A percentile compares a stretch with the other conserved stretches of the same genome.
Conservation (phyloP, 345 rosid species). For the Microcos paniculata region DNA sequence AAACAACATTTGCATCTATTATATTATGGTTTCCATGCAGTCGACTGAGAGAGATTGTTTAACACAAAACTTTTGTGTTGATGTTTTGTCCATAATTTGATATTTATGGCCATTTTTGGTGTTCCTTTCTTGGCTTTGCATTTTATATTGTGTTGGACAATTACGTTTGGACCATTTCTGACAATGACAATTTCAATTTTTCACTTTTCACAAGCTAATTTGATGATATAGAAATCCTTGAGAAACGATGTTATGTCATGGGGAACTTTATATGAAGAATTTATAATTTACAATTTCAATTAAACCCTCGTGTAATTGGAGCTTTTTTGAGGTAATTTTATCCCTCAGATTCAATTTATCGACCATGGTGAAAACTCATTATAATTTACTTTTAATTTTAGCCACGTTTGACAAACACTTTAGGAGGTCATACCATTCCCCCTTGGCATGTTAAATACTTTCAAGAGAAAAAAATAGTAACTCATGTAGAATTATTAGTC, state of each 20-base stretch:
- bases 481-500: too few species aligned
- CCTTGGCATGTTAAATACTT: too few species aligned
- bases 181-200: not conserved
- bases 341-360: too few species aligned
- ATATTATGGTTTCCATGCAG: not conserved
- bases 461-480: too few species aligned
- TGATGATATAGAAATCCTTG: not conserved
- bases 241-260: not conserved
- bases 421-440: too few species aligned
- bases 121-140: not conserved
- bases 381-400: too few species aligned
- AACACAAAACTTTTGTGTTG: not conserved
- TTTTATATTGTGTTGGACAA: not conserved
- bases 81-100: not conserved
- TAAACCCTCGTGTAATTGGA: not conserved
- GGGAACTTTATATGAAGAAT: too few species aligned
- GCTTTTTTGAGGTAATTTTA: too few species aligned
- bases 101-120: not conserved
- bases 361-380: too few species aligned
- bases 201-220: not conserved
- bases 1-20: too few species aligned
- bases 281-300: too few species aligned
- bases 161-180: not conserved
- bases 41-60: not conserved
- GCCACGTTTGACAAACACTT: too few species aligned